Base-by-base conservation (phyloP, 164 flowering plant genomes). In the Cinnamomum chago region DNA sequence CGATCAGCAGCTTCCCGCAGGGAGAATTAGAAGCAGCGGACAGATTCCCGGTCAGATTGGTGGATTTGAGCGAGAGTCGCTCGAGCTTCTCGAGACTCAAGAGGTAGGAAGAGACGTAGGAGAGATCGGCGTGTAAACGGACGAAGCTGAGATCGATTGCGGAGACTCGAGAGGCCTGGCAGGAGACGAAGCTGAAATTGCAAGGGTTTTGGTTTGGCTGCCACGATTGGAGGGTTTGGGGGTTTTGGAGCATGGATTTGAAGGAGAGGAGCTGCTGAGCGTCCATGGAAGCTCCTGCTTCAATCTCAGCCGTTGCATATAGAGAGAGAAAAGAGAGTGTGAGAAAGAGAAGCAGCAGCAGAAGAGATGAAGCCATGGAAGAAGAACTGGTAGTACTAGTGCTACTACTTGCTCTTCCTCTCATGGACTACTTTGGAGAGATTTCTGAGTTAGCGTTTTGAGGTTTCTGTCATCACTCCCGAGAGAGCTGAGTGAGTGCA, bases 31-130 rank as follows among this genome's bases (percentile, higher is more conserved):
- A 51, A 50, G 67, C 72, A 20, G 85, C 35, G 12, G 85, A 28
- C 25, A 93, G 77, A 70, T 81, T 17, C 24, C 97, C 98, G 15
- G 86, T 80, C 28, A 93, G 55, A 64, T 87, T 87, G 1, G 86
- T 24, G 50, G 64, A 74, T 30, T 33, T 62, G 13, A 92, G 68
- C 15, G 81, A 72, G 20, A 95, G 78, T 14, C 76, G 33, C 78
- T 85, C 89, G 58, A 95, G 68, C 23, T 15, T 62, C 12, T 79
- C 82, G 13, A 95, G 76, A 18, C 83, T 33, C 58, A 92, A 10
- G 15, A 95, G 81, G 69, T 20, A 76, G 18, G 82, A 47, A 1
- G 85, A 70, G 15, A 93, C 97, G 23, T 15, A 51, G 70, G 68
- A 72, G 27, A 95, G 80, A 51, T 89, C 90, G 1, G 76, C 23